Evolutionary conservation across 805 yeast species (phyloP).

Genomic region (Starmerella asiatica): DNA sequence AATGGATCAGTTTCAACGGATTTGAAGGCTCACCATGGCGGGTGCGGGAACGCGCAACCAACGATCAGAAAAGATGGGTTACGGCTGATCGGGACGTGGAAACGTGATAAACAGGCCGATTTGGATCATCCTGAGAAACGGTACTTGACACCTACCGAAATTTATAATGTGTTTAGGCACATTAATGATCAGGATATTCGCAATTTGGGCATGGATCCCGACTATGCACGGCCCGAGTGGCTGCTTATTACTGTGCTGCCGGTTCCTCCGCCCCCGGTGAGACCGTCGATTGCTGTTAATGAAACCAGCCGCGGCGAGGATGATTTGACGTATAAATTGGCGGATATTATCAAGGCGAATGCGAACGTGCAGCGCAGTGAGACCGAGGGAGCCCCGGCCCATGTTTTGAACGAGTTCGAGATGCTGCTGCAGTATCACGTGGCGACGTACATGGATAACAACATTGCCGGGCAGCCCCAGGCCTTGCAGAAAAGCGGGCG

Average conservation of each 20-base stretch:
- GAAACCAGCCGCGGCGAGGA: slow-evolving; percentile 98
- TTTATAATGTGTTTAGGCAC: slow-evolving; percentile 81
- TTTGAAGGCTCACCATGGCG: slow-evolving; percentile 54
- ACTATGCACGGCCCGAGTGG: slow-evolving; percentile 98
- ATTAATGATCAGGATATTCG: slow-evolving; percentile 72
- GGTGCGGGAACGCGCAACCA: slow-evolving; percentile 97
- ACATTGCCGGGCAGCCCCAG: slow-evolving; percentile 99
- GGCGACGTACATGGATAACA: slow-evolving; percentile 98
- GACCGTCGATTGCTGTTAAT: slow-evolving; percentile 96
- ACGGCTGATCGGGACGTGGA: slow-evolving; percentile 98
- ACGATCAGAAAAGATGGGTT: slow-evolving; percentile 90
- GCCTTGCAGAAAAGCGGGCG: slow-evolving; percentile 97
- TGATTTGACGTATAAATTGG: slow-evolving; percentile 93
- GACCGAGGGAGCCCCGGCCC: slow-evolving; percentile 98
- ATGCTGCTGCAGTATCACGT: slow-evolving; percentile 92
- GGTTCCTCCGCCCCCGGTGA: slow-evolving; percentile 98
- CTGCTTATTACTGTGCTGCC: slow-evolving; percentile 93
- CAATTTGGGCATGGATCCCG: slow-evolving; percentile 80
- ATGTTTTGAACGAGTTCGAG: slow-evolving; percentile 92
- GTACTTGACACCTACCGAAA: slow-evolving; percentile 74
- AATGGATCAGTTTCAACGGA: slow-evolving; percentile 26
- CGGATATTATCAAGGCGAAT: slow-evolving; percentile 92
- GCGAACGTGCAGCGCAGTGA: slow-evolving; percentile 94
- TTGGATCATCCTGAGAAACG: slow-evolving; percentile 86
- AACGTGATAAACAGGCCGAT: slow-evolving; percentile 71